Evolutionary conservation across 2,329 filamentous ascomycete genomes (phyloP), one percentile per base, ranked within the genome.

Genomic region (Coniella vitis): DNA sequence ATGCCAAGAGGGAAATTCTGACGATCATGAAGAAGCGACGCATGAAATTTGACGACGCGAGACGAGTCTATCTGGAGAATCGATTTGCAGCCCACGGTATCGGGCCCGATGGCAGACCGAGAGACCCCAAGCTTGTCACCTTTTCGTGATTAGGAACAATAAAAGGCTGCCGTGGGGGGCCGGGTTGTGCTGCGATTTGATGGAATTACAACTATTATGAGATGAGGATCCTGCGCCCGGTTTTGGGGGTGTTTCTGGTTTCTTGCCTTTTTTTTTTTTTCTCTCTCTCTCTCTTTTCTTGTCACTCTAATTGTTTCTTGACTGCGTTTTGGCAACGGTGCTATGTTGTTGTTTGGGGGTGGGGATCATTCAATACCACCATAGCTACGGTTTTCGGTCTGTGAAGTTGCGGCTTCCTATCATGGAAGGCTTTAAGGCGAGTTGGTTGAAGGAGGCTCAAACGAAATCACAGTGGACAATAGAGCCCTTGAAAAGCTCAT

Each of bases 71-170:
- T 64, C 93, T 90, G 69, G 86, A 96, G 70, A 81, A 86, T 59
- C 75, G 83, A 50, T 95, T 98, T 69, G 82, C 81, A 63, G 89
- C 83, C 63, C 88, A 95, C 60, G 87, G 87, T 45, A 96, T 98
- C 63, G 89, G 84, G 1, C 77, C 86, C 4, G 93, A 98, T 67
- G 93, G 93, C 4, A 71, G 84, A 58, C 93, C 93, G 54, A 78
- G 83, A 63, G 91, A 97, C 71, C 90, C 90, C 54, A 96, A 96
- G 72, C 95, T 95, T 63, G 90, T 97, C 52, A 94, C 87, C 63
- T 97, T 97, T 68, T 87, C 84, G 52, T 86, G 63, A 76, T 45
- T 17, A 14, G 10, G 17, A 20, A 7, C 4, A 29, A 9, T 14
- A 32, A 17, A 8, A 12, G 9, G 17, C 3, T 10, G 4, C 3